Conservation (phyloP, 2,329 filamentous ascomycete genomes). For the Colletotrichum australisinense region DNA sequence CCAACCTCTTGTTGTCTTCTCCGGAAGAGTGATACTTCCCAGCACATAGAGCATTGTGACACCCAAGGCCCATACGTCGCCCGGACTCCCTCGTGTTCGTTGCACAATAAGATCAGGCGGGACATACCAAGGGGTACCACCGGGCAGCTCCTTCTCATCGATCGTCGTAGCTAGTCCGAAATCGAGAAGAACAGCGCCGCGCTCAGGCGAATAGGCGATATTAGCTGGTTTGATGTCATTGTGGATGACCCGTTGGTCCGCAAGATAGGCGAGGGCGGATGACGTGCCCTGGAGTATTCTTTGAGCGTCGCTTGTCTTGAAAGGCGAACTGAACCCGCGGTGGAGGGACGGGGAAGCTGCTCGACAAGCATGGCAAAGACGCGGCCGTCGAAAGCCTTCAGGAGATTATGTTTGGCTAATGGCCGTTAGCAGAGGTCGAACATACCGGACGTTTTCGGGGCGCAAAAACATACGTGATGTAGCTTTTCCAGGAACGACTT, state of each 20-base stretch:
- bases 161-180: constrained; percentile 22
- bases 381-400: not conserved
- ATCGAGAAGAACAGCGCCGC: constrained; percentile 25
- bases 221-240: constrained; percentile 33
- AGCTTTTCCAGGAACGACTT: not conserved
- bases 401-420: not conserved
- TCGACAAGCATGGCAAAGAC: not conserved
- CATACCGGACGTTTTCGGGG: not conserved
- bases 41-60: constrained; percentile 34
- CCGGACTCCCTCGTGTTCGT: not conserved
- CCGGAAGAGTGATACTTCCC: not conserved
- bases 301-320: not conserved
- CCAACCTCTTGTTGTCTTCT: not conserved
- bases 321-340: not conserved
- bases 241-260: constrained; percentile 1
- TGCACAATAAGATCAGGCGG: constrained; percentile 20
- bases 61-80: constrained; percentile 32
- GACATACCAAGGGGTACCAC: constrained; percentile 34
- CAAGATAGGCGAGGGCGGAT: constrained; percentile 13
- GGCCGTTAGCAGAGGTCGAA: not conserved
- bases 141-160: not conserved
- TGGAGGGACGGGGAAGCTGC: constrained; percentile 8
- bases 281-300: constrained; percentile 14
- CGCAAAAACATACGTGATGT: not conserved
- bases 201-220: constrained; percentile 20